Base-by-base conservation (phyloP, 176 grass and related monocot genomes). In the Paspalum notatum region DNA sequence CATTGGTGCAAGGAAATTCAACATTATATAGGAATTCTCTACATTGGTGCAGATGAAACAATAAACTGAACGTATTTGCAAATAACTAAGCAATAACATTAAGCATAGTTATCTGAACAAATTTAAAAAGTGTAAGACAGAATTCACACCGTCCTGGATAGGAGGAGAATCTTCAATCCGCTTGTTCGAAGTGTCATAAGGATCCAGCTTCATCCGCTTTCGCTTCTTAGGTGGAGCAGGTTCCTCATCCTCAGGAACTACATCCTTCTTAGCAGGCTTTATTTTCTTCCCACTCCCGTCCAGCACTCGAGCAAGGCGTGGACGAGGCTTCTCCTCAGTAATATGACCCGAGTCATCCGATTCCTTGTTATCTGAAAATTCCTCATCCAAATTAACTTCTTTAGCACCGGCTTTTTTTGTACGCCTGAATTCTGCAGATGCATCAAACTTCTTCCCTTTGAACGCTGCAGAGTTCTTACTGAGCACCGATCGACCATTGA, bases 141-240 rank as follows among this genome's bases (percentile, higher is more conserved):
- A 71, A 54, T 27, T 49, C 44, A 0, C 32, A 94, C 95, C 92
- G 64, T 78, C 82, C 21, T 61, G 51, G 39, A 78, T 53, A 74
- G 74, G 56, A 87, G 84, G 75, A 87, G 75, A 83, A 9, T 94
- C 90, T 77, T 98, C 92, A 21, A 98, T 81, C 59, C 95, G 40
- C 86, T 98, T 98, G 86, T 94, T 98, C 8, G 95, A 98, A 68
- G 64, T 85, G 60, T 98, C 95, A 68, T 90, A 89, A 25, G 74
- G 92, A 87, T 94, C 90, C 41, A 98, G 83, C 61, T 91, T 98
- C 71, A 98, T 98, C 13, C 92, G 77, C 60, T 94, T 94, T 84
- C 81, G 94, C 86, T 89, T 93, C 64, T 90, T 90, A 16, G 83
- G 88, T 59, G 76, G 83, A 64, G 58, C 13, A 71, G 76, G 59